phyloP scores from a whole-genome alignment of 306 rosid species.

The Inga oerstediana region DNA sequence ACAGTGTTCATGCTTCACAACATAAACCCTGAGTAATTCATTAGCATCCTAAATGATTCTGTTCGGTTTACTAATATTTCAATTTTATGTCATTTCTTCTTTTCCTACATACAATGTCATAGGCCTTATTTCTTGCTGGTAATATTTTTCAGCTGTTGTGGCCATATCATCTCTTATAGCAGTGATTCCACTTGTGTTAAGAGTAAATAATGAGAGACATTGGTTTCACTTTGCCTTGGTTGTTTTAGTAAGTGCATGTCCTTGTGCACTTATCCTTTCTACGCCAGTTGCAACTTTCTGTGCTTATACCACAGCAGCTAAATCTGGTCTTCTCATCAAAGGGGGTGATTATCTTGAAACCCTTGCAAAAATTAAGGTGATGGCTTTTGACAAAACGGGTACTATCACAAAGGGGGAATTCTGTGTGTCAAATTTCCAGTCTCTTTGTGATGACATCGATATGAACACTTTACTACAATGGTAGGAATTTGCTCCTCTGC shows the following conservation, averaged over 20 bases:
- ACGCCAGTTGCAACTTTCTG: slow-evolving; percentile 96
- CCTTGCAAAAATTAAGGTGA: slow-evolving; percentile 68
- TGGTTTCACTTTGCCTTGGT: slow-evolving; percentile 94
- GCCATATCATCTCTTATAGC: slow-evolving; percentile 57
- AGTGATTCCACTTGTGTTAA: slow-evolving; percentile 59
- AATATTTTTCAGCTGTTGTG: slow-evolving; percentile 66
- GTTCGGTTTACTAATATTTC: not conserved
- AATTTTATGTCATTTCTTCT: not conserved
- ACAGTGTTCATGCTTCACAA: not conserved
- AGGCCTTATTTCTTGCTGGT: slow-evolving; percentile 29
- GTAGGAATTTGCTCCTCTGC: slow-evolving; percentile 42
- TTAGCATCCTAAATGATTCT: not conserved
- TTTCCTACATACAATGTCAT: slow-evolving; percentile 4
- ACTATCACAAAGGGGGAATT: slow-evolving; percentile 93
- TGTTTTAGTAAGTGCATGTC: slow-evolving; percentile 91
- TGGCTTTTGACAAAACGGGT: slow-evolving; percentile 96
- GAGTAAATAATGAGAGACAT: slow-evolving; percentile 44
- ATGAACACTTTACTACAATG: slow-evolving; percentile 70
- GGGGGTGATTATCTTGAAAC: slow-evolving; percentile 87
- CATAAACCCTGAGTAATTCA: not conserved
- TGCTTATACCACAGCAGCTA: slow-evolving; percentile 91
- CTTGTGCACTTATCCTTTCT: slow-evolving; percentile 90
- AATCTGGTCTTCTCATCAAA: slow-evolving; percentile 87
- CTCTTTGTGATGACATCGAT: slow-evolving; percentile 67
- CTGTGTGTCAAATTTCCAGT: slow-evolving; percentile 61